Base-by-base conservation (phyloP, 305 asterid genomes). In the Nicotiana rustica region DNA sequence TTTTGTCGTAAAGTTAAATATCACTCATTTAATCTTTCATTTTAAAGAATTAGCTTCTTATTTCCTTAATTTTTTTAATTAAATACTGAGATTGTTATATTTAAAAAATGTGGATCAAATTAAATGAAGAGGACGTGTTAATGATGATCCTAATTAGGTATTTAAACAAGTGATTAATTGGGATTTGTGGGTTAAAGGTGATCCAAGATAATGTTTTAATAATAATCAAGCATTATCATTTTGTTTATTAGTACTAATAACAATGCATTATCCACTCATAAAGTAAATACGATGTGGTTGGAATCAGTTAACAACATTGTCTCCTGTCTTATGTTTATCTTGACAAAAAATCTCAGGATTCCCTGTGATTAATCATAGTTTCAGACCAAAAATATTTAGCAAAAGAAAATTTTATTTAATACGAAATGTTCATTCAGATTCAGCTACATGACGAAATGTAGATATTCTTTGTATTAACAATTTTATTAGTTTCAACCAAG, bases 251-350 rank as follows among this genome's bases (percentile, higher is more conserved):
- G 65, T 55, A 75, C 66, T 75, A 25, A 75, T 76, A 12, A 52
- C 44, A 55, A 76, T 52, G 80, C 66, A 76, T 29, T 15, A 55
- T 55, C 66, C 66, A 55, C 66, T 76, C 10, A 76, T 49, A 76
- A 29, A 17, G 44, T 76, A 76, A 75, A 52, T 29, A 76, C 29
- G 1, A 76, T 55, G 61, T 61, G 67, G 36, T 21, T 80, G 83
- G 78, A 67, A 80, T 80, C 77, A 49, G 41, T 49, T 80, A 49
- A 14, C 82, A 60, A 79, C 83, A 66, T 44, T 66, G 83, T 49
- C 65, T 38, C 29, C 4, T 66, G 83, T 80, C 77, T 19, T 80
- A 80, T 66, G 66, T 31, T 66, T 80, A 18, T 25, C 38, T 31
- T 56, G 77, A 66, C 83, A 80, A 66, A 73, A 80, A 47, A 66